These are phyloP conservation scores for Digitaria exilis DNA, from an alignment of 202 grass and related monocot genomes.

Conservation along the genomic window DNA sequence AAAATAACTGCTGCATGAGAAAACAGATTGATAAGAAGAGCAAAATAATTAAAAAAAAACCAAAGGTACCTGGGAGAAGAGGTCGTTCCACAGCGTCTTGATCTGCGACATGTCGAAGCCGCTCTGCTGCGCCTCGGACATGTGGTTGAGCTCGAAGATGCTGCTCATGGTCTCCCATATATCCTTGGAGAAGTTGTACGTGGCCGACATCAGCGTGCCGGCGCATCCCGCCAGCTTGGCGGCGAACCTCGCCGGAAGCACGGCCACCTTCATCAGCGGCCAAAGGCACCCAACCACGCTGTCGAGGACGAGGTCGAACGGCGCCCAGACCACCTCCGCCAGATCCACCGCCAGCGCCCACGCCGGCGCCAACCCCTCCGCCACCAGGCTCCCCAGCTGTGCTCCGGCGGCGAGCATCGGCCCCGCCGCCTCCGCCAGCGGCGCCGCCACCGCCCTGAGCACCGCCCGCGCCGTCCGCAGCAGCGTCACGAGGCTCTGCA, in stretches of 20 bases:
- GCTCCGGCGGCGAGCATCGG: slow-evolving; percentile 23
- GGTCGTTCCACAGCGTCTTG: slow-evolving; percentile 73
- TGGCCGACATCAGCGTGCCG: slow-evolving; percentile 43
- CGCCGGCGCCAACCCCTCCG: neutral
- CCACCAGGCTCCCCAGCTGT: neutral
- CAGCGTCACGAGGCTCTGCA: slow-evolving; percentile 53
- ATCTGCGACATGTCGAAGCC: slow-evolving; percentile 57
- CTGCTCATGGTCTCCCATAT: slow-evolving; percentile 61
- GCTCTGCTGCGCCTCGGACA: slow-evolving; percentile 55
- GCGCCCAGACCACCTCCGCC: slow-evolving; percentile 48
- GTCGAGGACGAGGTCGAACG: slow-evolving; percentile 44
- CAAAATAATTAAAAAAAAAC: too few species aligned
- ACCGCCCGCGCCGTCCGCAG: slow-evolving; percentile 35
- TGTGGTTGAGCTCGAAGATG: slow-evolving; percentile 67
- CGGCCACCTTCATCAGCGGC: slow-evolving; percentile 54
- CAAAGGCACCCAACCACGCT: slow-evolving; percentile 15
- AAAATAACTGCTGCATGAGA: neutral
- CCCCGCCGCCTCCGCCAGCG: slow-evolving; percentile 25
- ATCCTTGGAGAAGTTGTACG: slow-evolving; percentile 55
- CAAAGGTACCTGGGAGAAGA: slow-evolving; percentile 55
- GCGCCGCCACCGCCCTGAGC: slow-evolving; percentile 39
- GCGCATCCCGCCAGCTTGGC: slow-evolving; percentile 43
- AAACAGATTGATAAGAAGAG: too few species aligned
- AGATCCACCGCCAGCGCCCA: slow-evolving; percentile 45
- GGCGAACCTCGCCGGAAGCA: slow-evolving; percentile 38